These are phyloP conservation scores for Pyrenochaeta sp. DNA, from an alignment of 2,329 filamentous ascomycete genomes.

Conservation along the genomic window DNA sequence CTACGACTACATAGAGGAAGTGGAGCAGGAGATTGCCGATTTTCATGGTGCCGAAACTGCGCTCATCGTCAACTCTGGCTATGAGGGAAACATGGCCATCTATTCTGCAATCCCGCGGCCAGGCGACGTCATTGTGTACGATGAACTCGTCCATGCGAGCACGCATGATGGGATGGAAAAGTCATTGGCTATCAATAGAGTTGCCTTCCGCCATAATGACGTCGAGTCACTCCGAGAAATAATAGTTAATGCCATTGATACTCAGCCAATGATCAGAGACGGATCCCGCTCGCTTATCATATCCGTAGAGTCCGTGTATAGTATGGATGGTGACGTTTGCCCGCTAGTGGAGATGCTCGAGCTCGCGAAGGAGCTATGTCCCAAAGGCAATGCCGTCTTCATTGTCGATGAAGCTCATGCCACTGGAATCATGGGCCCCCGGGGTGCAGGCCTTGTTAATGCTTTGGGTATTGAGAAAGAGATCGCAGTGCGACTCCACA, in stretches of 20 bases:
- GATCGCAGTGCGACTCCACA: conserved; percentile 35
- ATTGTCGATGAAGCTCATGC: conserved; percentile 75
- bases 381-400: conserved; percentile 66
- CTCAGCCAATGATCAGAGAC: conserved; percentile 28
- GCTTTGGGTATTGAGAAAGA: conserved; percentile 35
- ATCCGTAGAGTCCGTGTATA: conserved; percentile 62
- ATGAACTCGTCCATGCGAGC: conserved; percentile 76
- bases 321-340: conserved; percentile 81
- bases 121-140: conserved; percentile 79
- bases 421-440: conserved; percentile 65
- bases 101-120: conserved; percentile 42
- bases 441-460: conserved; percentile 64
- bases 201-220: conserved; percentile 66
- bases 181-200: conserved; percentile 60
- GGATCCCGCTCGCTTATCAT: conserved; percentile 41
- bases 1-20: conserved; percentile 61
- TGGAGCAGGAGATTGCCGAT: conserved; percentile 64
- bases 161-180: conserved; percentile 78
- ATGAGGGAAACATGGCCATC: conserved; percentile 53
- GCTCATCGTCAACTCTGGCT: conserved; percentile 64
- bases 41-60: conserved; percentile 66
- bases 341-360: conserved; percentile 69
- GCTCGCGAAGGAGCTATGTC: conserved; percentile 64
- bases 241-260: conserved; percentile 49
- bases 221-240: conserved; percentile 43